Percentiles rank a stretch among this genome's conserved stretches.
phyloP scores from a whole-genome alignment of 495 filamentous ascomycete species.

The Podospora pseudocomata region DNA sequence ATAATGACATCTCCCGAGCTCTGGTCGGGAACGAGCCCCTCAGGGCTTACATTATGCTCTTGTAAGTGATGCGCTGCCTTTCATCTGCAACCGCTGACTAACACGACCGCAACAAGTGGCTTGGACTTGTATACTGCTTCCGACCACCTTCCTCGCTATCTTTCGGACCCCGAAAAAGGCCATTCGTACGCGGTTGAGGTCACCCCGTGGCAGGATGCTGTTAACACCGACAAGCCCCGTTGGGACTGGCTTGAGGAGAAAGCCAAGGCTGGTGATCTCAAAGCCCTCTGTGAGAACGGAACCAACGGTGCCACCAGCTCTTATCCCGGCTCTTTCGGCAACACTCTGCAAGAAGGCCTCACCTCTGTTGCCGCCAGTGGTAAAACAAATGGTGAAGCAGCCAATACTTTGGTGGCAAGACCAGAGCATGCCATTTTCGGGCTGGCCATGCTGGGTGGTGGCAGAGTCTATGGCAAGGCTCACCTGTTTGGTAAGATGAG shows the following conservation, averaged over 20 bases:
- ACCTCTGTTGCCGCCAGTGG: neutral
- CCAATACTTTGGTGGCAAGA: neutral
- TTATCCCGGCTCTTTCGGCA: neutral
- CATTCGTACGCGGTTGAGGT: neutral
- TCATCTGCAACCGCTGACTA: neutral
- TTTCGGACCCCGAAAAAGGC: neutral
- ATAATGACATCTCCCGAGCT: neutral
- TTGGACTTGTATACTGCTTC: neutral
- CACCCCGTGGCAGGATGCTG: neutral
- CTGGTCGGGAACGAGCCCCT: neutral
- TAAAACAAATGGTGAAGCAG: neutral
- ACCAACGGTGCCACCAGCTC: neutral
- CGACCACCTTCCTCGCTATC: neutral
- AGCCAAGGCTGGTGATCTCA: neutral
- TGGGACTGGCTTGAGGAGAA: slow-evolving; percentile 4
- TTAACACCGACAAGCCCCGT: neutral
- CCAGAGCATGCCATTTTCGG: slow-evolving; percentile 2
- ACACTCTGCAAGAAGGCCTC: neutral
- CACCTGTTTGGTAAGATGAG: neutral
- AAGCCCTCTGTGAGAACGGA: neutral
- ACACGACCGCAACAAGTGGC: neutral
- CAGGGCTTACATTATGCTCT: neutral
- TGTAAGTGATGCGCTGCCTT: neutral
- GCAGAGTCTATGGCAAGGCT: neutral
- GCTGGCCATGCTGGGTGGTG: neutral